phyloP scores from a whole-genome alignment of 305 asterid genomes.

The Coffea humblotiana region DNA sequence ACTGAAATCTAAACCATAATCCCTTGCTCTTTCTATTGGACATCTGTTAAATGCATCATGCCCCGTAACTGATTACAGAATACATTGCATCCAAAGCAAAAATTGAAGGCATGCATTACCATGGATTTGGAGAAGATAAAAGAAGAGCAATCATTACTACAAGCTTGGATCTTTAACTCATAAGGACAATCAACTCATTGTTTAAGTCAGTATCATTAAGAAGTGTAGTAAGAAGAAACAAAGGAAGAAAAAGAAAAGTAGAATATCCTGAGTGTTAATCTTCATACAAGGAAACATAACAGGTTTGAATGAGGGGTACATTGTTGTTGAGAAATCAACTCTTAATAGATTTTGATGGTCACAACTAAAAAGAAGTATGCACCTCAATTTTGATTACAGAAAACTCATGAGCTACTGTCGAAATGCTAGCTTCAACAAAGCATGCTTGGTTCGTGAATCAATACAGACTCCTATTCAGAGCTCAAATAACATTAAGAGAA shows the following conservation, averaged over 20 bases:
- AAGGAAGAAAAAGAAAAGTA: background rate
- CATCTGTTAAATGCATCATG: background rate
- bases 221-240: background rate
- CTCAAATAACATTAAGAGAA: constrained; percentile 1
- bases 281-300: background rate
- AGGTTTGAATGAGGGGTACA: background rate
- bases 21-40: background rate
- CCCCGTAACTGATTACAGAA: background rate
- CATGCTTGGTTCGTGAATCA: background rate
- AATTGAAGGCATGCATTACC: background rate
- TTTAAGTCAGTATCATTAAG: no score
- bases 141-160: background rate
- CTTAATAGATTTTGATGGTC: background rate
- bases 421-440: no score
- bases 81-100: background rate
- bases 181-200: background rate
- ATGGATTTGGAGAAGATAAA: background rate
- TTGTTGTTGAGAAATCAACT: background rate
- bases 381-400: background rate
- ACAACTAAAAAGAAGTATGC: background rate
- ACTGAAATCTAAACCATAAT: background rate
- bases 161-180: background rate
- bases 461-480: background rate
- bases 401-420: background rate
- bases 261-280: no score